These are phyloP conservation scores for Plasmodium reichenowi DNA, from an alignment of 169 alveolate genomes.

Conservation along the genomic window DNA sequence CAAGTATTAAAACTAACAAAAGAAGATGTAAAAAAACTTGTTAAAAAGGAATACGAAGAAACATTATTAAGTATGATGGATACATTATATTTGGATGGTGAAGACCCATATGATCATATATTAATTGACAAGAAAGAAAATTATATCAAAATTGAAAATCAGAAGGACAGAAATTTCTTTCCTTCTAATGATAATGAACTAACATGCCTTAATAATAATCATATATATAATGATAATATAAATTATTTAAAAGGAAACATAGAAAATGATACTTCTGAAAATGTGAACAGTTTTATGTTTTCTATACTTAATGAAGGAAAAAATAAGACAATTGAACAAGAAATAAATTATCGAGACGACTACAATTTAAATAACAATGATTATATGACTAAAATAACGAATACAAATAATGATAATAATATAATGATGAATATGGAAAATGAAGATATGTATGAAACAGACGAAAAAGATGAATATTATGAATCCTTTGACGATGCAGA, in stretches of 20 bases:
- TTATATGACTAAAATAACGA: background rate
- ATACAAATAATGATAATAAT: background rate
- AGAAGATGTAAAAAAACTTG: constrained; percentile 48
- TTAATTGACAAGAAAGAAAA: constrained; percentile 16
- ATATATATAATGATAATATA: background rate
- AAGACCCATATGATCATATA: constrained; percentile 40
- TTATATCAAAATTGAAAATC: background rate
- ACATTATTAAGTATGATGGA: constrained; percentile 45
- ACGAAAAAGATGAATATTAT: constrained; percentile 35
- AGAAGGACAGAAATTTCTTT: background rate
- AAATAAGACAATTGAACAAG: background rate
- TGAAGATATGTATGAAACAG: constrained; percentile 16
- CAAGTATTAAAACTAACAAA: constrained; percentile 64
- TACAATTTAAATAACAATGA: background rate
- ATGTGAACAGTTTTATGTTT: constrained; percentile 2
- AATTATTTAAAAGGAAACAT: background rate
- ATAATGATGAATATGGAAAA: background rate
- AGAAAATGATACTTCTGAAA: background rate
- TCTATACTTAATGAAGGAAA: background rate
- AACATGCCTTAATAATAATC: background rate
- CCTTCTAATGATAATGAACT: too few relatives aligned
- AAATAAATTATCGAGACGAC: background rate
- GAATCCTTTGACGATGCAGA: constrained; percentile 54
- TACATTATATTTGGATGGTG: constrained; percentile 44
- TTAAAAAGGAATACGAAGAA: constrained; percentile 66